Base-by-base conservation (phyloP, 345 rosid species). In the Turritis glabra region DNA sequence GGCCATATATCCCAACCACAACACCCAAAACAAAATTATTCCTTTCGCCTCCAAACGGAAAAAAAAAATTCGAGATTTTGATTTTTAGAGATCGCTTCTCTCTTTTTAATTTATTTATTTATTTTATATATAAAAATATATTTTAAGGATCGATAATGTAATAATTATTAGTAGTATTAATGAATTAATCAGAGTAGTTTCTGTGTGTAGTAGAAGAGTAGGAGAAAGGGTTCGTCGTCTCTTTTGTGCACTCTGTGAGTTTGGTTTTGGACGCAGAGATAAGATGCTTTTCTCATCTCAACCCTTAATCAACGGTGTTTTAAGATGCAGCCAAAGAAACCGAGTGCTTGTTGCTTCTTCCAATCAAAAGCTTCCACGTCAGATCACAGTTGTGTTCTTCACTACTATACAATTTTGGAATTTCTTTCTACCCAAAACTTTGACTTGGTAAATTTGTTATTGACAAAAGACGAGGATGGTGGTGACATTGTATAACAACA, bases 1-100 rank as follows among this genome's bases (percentile, higher is more conserved):
- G 96, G 97, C 98, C 98, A 90, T 87, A 67, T 54, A 76, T 69
- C 64, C 21, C 15, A 18, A 2, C 46, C 26, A 22, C 68, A 19
- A 1, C 47, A 10, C 64, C 47, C 4, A 12, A 14, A 23, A n/a
- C 73, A 64, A 61, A 60, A 76, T 62, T 53, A 61, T 53, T 76
- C 79, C 67, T 47, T 57, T 14, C 50, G 63, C 59, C 60, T 71
- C 76, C 41, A 29, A 56, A 3, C 38, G 22, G 10, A 7, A 17
- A 23, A 52, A 38, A 47, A 48, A 54, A 23, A 23, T 1, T 23
- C 38, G 27, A 60, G 69, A 60, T 63, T 17, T 43, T 70, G 80
- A 67, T 51, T 58, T 75, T 70, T 67, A 25, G 67, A 56, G 80
- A 77, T 71, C 63, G 60, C 60, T 55, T 77, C 37, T 18, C 15